Evolutionary conservation across 2,329 filamentous ascomycete species (phyloP), one percentile per base, ranked within the genome.

Genomic region (Sphaerulina vaccinii): DNA sequence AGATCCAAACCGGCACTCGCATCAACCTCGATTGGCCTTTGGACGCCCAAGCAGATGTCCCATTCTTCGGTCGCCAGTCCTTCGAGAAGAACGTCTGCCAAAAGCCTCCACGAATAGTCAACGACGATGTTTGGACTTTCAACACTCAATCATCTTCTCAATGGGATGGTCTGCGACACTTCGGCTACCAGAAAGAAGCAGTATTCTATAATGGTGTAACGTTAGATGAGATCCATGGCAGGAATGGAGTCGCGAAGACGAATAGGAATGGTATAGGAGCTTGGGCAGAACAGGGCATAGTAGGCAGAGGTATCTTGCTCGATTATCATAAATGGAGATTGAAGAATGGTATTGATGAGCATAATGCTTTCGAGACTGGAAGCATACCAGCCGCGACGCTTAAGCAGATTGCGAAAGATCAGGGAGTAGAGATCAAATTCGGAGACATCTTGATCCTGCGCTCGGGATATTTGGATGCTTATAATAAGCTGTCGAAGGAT

Each of bases 21-120:
- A 71, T 85, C 45, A 82, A 79, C 1, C 74, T 85, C 16, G 82
- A 86, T 68, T 82, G 81, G 74, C 74, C 80, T 0, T 72, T 86
- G 4, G 73, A 81, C 66, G 76, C 78, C 9, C 76, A 81, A 64
- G 66, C 74, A 24, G 68, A 76, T 39, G 64, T 75, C 8, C 73
- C 79, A 15, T 79, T 82, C 64, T 83, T 85, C 66, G 71, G 74
- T 51, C 75, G 83, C 13, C 74, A 78, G 53, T 67, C 73, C 2
- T 82, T 86, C 62, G 71, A 80, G 53, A 75, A 81, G 59, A 65
- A 79, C 13, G 65, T 83, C 21, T 73, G 77, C 51, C 71, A 75
- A 38, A 82, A 81, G 66, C 65, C 71, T 2, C 77, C 78, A 2
- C 68, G 75, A 13, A 69, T 73, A 5, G 77, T 83, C 21, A 84